Evolutionary conservation across 2,329 filamentous ascomycete species (phyloP).

Genomic region (Microsporum canis): DNA sequence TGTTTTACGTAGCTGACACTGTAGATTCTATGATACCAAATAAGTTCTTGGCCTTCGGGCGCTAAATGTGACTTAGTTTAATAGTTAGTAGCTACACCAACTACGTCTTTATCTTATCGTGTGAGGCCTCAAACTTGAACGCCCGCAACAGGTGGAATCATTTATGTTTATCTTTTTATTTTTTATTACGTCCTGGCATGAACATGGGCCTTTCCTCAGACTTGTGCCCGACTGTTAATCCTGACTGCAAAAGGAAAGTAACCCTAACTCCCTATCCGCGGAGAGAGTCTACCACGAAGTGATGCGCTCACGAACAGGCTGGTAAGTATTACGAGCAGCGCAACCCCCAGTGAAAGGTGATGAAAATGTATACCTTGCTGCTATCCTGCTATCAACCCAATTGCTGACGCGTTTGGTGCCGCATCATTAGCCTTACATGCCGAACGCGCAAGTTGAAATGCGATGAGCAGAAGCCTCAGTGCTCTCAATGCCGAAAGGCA

Average conservation of each 20-base stretch:
- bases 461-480: slow-evolving; percentile 50
- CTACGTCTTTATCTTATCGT: no score
- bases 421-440: slow-evolving; percentile 40
- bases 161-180: background rate
- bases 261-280: background rate
- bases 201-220: background rate
- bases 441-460: slow-evolving; percentile 54
- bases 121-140: no score
- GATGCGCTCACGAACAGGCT: slow-evolving; percentile 37
- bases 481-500: slow-evolving; percentile 51
- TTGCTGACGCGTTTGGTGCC: background rate
- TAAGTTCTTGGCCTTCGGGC: background rate
- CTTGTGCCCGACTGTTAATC: background rate
- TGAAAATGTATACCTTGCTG: background rate
- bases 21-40: background rate
- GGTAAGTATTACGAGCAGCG: slow-evolving; percentile 15
- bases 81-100: background rate
- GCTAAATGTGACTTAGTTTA: background rate
- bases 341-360: background rate
- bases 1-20: background rate
- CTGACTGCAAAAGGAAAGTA: background rate
- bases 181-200: background rate
- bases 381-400: background rate
- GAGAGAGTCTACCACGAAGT: slow-evolving; percentile 13
- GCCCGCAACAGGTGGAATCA: background rate